These are phyloP conservation scores for Picea sitchensis DNA, from an alignment of 75 land plant genomes.

Conservation along the genomic window DNA sequence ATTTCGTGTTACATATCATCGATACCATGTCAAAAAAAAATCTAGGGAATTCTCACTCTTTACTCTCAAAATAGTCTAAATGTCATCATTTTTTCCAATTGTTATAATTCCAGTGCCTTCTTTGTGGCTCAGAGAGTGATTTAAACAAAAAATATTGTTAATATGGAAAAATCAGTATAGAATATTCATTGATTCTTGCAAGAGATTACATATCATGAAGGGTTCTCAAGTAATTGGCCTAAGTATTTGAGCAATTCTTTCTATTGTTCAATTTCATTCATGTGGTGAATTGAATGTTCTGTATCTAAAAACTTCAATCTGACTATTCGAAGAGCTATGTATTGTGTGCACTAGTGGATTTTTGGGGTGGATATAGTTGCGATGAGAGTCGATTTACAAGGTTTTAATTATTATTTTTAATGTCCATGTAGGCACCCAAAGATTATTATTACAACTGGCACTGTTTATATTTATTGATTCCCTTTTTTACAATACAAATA, in stretches of 20 bases:
- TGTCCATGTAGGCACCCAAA: too few relatives aligned
- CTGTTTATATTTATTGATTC: too few relatives aligned
- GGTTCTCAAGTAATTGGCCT: conserved; percentile 72
- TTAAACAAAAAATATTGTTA: neutral
- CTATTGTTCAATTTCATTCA: too few relatives aligned
- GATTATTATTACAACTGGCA: too few relatives aligned
- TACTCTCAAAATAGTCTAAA: neutral
- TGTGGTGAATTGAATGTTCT: neutral
- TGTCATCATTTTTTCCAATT: neutral
- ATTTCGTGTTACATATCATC: neutral
- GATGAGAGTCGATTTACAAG: too few relatives aligned
- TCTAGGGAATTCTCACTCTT: neutral
- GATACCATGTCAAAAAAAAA: neutral
- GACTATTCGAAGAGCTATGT: too few relatives aligned
- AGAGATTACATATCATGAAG: conserved; percentile 69
- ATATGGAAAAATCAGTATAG: conserved; percentile 16
- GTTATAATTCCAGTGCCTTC: neutral
- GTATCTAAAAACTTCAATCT: neutral
- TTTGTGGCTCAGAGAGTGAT: too few relatives aligned
- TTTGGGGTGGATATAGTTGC: too few relatives aligned
- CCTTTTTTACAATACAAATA: too few relatives aligned
- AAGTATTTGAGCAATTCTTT: conserved; percentile 29
- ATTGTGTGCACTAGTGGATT: too few relatives aligned
- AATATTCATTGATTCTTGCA: conserved; percentile 54
- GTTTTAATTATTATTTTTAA: too few relatives aligned